Percentiles rank a stretch among this genome's conserved stretches.
Evolutionary conservation across 106 monocot genomes (phyloP).

Genomic region (Cymbidium sinense): DNA sequence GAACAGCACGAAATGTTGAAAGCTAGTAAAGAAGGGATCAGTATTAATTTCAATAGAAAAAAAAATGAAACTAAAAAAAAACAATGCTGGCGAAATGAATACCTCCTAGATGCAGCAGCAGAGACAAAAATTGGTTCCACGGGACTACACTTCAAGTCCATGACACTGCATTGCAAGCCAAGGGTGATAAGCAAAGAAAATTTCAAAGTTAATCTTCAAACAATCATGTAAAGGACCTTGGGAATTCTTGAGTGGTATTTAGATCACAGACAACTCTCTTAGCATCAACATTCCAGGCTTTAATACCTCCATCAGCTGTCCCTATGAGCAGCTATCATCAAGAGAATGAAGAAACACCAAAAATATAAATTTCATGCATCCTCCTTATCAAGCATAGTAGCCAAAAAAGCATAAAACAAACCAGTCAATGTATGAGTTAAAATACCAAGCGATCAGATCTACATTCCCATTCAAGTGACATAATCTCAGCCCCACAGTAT

Average conservation of each 20-base stretch:
- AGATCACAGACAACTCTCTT: conserved; percentile 99
- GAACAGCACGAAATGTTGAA: not conserved
- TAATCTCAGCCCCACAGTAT: conserved; percentile 82
- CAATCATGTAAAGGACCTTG: conserved; percentile 41
- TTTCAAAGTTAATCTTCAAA: not conserved
- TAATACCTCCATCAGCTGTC: conserved; percentile 90
- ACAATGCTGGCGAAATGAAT: conserved; percentile 3
- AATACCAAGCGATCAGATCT: conserved; percentile 92
- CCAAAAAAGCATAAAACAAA: conserved; percentile 14
- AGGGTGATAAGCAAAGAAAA: not conserved
- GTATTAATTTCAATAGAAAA: conserved; percentile 1
- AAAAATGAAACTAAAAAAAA: not conserved
- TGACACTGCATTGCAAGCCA: conserved; percentile 37
- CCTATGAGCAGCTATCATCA: conserved; percentile 90
- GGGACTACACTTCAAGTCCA: conserved; percentile 93
- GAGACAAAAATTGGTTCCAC: conserved; percentile 95
- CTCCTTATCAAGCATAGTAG: conserved; percentile 15
- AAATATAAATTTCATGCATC: conserved; percentile 18
- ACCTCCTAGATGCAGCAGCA: conserved; percentile 94
- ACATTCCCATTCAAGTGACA: conserved; percentile 92
- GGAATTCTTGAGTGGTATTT: conserved; percentile 66
- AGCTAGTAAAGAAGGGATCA: not conserved
- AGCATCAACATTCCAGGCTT: conserved; percentile 99
- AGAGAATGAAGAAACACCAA: conserved; percentile 26
- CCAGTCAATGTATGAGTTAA: not conserved